Base-by-base conservation (phyloP, 225 moss, liverwort and hornwort genomes). In the Physcomitrium patens region DNA sequence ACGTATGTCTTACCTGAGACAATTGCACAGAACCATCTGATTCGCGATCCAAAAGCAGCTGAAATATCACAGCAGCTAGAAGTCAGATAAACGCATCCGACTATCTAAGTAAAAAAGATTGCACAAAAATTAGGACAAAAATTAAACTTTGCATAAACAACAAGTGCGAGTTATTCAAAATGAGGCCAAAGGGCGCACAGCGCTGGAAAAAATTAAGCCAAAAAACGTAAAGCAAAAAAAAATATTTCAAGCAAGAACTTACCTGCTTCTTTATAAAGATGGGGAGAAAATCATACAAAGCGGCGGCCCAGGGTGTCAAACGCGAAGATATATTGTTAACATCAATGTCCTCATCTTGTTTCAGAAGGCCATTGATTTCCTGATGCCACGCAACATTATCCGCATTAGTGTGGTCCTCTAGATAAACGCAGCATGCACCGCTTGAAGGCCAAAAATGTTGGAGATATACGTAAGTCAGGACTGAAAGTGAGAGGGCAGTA, bases 11-110 rank as follows among this genome's bases (percentile, higher is more conserved):
- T 78, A 94, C 96, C 91, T 96, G 96, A 16, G 97, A 99, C 72
- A 99, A 82, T 74, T 99, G 97, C 60, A 99, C 95, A 77, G 97
- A 93, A 67, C 97, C 97, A 72, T 99, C 97, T 68, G 97, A 94
- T 79, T 99, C 97, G 73, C 97, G 87, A 68, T 99, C 95, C 85
- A 99, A 86, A 19, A 95, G 91, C 79, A 99, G 89, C 94, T 99
- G 96, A 79, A 80, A 72, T 56, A 60, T 46, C 62, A 71, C 44
- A 76, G 44, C 62, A 51, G 50, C 53, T 70, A 22, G 1, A 74
- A 49, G 48, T 77, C 27, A 71, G 56, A 45, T 19, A 71, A 51
- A 58, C 68, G 50, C 54, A 68, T 27, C 46, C 53, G 17, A 69
- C n/a, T 44, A 51, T 51, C n/a, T 0, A n/a, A 76, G 28, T 42